These are phyloP conservation scores for Sphaerobolus stellatus DNA, from an alignment of 1,284 basidiomycete genomes.

Conservation along the genomic window DNA sequence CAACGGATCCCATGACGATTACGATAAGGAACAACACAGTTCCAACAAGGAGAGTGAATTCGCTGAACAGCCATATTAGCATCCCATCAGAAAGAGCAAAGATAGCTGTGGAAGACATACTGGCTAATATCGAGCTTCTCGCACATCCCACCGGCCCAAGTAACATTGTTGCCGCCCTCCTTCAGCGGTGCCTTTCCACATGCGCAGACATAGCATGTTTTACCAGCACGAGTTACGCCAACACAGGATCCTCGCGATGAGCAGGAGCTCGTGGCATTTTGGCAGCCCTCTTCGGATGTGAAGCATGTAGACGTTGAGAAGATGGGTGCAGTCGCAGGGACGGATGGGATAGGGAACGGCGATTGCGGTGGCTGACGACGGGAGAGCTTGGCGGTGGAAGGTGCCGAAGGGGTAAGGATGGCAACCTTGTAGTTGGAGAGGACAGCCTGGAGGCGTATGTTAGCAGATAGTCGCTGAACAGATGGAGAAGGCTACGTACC, in stretches of 20 bases:
- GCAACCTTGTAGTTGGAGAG: too few species aligned
- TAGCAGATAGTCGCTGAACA: too few species aligned
- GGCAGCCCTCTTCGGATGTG: constrained; percentile 52
- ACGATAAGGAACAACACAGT: constrained; percentile 63
- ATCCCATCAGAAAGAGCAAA: constrained; percentile 8
- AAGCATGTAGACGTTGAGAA: constrained; percentile 67
- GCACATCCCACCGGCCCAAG: constrained; percentile 73
- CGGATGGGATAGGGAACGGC: constrained; percentile 41
- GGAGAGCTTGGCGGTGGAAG: too few species aligned
- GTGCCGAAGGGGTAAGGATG: too few species aligned
- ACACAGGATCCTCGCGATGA: constrained; percentile 70
- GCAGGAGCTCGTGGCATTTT: constrained; percentile 61
- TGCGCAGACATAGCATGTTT: constrained; percentile 71
- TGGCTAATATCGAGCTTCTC: constrained; percentile 76
- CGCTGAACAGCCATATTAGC: constrained; percentile 37
- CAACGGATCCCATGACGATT: constrained; percentile 64
- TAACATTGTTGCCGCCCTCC: constrained; percentile 50
- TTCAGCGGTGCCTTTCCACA: constrained; percentile 53
- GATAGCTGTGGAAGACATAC: constrained; percentile 41
- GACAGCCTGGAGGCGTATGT: too few species aligned
- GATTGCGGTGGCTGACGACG: constrained; percentile 57
- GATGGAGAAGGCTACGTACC: too few species aligned
- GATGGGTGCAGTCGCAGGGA: constrained; percentile 54
- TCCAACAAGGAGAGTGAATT: constrained; percentile 71
- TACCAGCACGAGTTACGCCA: constrained; percentile 56